phyloP scores from a whole-genome alignment of 2,329 filamentous ascomycete genomes.

The Huntiella savannae region DNA sequence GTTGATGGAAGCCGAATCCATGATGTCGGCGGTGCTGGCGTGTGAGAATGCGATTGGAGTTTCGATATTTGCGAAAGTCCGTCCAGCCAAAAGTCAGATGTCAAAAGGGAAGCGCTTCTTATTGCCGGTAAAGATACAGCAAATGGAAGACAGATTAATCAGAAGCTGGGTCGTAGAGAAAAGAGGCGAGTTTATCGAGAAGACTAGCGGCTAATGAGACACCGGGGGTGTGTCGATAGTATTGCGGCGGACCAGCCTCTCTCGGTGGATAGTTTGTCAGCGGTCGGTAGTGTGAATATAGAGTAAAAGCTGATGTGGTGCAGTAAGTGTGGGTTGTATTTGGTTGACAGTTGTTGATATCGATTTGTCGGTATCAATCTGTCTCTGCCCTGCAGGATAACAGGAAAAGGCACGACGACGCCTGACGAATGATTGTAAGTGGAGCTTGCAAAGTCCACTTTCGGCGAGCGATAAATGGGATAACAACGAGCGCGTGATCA shows the following conservation, averaged over 20 bases:
- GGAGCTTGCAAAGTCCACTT: slow-evolving; percentile 2
- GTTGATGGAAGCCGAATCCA: slow-evolving; percentile 2
- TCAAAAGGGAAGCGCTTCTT: no score
- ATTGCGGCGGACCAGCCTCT: no score
- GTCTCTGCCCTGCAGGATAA: background rate
- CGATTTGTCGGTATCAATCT: background rate
- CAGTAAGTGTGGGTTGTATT: no score
- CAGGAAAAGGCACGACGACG: background rate
- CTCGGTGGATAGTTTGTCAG: no score
- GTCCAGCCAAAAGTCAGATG: background rate
- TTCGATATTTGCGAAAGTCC: background rate
- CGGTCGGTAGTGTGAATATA: no score
- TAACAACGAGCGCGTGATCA: slow-evolving; percentile 1
- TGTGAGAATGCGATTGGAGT: background rate
- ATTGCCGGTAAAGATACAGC: no score
- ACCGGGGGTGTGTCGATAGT: no score
- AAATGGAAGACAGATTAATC: no score
- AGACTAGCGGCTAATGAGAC: no score
- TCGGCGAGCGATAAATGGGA: background rate
- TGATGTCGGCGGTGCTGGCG: background rate
- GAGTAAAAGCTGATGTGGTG: no score
- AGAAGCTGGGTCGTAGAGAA: background rate
- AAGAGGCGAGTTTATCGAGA: background rate
- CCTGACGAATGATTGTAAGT: background rate
- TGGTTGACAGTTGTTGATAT: no score